Base-by-base conservation (phyloP, 306 rosid species). In the Lupinus albus region DNA sequence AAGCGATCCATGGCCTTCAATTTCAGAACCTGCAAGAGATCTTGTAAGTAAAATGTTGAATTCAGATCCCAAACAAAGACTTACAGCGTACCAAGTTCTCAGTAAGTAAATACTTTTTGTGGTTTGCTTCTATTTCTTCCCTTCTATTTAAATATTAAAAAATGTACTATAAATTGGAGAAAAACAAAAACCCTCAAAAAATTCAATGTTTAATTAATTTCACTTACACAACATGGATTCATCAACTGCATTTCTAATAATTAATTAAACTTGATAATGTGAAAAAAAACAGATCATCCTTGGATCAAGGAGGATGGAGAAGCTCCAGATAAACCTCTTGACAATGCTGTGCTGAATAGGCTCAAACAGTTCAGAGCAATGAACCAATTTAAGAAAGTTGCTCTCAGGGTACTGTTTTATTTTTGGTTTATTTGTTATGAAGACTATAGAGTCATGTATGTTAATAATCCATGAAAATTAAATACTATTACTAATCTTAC, bases 1-100 rank as follows among this genome's bases (percentile, higher is more conserved):
- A 25, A 91, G 89, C 64, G 95, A 88, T 42, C 97, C 97, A 51
- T 91, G 97, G 97, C 97, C 97, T 16, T 63, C 91, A 12, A 81
- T 91, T 61, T 91, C 97, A n/a, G 45, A 77, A 5, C 77, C 85
- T 74, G 97, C 97, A 28, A 91, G 88, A 71, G 96, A 86, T 78
- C 92, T 89, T 73, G 92, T 89, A 8, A 81, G 83, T 73, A 86
- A 86, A 72, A 89, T 89, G 96, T 83, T 89, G 85, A 70, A 72
- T 56, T 78, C 85, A 41, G 94, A 89, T 71, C 85, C 94, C 71
- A 83, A 84, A 63, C 88, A 83, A 44, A 85, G 94, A 77, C 16
- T 87, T 42, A 39, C 94, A 39, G 94, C 96, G 18, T 62, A 64
- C 18, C 83, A 89, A 83, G 94, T 89, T 71, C 71, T 89, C 32